Conservation (phyloP, 768 basidiomycete genomes). For the Suillus fuscotomentosus region DNA sequence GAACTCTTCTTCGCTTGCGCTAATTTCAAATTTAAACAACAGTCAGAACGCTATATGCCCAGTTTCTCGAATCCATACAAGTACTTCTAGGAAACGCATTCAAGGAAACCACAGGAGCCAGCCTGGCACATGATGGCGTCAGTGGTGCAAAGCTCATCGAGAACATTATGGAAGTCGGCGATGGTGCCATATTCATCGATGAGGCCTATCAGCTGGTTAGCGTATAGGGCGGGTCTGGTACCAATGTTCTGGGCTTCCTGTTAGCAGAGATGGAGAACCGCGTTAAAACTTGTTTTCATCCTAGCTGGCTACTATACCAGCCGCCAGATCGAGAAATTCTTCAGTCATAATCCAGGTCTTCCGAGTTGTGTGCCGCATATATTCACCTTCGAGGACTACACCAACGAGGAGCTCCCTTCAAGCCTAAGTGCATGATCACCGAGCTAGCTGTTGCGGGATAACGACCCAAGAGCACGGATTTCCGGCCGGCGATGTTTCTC, state of each 20-base stretch:
- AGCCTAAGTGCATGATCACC: too few species aligned
- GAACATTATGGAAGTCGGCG: conserved; percentile 44
- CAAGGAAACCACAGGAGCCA: conserved; percentile 56
- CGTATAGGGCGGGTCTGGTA: conserved; percentile 42
- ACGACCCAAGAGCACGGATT: too few species aligned
- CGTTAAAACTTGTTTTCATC: conserved; percentile 60
- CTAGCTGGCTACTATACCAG: conserved; percentile 52
- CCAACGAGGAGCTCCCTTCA: conserved; percentile 42
- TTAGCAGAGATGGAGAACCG: conserved; percentile 69
- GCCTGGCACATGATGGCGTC: conserved; percentile 53
- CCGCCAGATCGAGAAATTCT: conserved; percentile 67
- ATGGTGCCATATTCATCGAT: conserved; percentile 61
- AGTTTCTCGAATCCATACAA: conserved; percentile 49
- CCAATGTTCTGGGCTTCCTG: conserved; percentile 59
- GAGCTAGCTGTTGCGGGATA: too few species aligned
- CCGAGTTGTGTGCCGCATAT: conserved; percentile 56
- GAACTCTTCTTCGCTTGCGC: conserved; percentile 5
- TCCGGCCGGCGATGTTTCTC: too few species aligned
- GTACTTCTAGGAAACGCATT: conserved; percentile 49
- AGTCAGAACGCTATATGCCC: conserved; percentile 58
- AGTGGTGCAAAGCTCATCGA: conserved; percentile 44
- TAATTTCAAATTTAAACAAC: conserved; percentile 25
- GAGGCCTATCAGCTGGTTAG: conserved; percentile 63
- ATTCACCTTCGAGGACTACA: conserved; percentile 58
- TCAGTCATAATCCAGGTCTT: conserved; percentile 66